Evolutionary conservation across 1,284 basidiomycete genomes (phyloP).

Genomic region (Papiliotrema flavescens): DNA sequence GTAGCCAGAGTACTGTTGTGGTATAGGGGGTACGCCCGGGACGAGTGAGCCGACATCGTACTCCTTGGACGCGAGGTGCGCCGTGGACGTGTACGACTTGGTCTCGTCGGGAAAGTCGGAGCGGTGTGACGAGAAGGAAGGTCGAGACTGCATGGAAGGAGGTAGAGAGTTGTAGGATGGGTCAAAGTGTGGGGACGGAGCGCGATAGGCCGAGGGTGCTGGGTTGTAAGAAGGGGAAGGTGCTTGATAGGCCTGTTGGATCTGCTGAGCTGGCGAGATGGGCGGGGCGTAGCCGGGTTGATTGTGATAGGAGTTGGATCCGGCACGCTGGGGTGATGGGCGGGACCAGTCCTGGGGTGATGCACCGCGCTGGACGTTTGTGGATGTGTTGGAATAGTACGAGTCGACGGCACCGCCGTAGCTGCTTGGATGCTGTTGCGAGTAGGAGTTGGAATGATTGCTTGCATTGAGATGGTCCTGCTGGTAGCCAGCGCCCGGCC

Average conservation of each 20-base stretch:
- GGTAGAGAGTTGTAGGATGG: neutral
- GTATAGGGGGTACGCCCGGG: slow-evolving; percentile 14
- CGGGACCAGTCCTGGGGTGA: slow-evolving; percentile 9
- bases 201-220: neutral
- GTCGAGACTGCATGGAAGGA: slow-evolving; percentile 15
- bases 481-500: neutral
- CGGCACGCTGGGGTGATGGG: neutral
- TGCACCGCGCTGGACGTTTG: slow-evolving; percentile 12
- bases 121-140: slow-evolving; percentile 23
- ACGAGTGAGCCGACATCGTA: slow-evolving; percentile 36
- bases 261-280: slow-evolving; percentile 2
- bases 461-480: neutral
- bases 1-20: slow-evolving; percentile 5
- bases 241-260: slow-evolving; percentile 5
- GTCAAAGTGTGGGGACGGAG: neutral
- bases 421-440: slow-evolving; percentile 5
- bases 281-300: too few species aligned
- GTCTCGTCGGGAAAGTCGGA: slow-evolving; percentile 33
- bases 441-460: slow-evolving; percentile 5
- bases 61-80: slow-evolving; percentile 31
- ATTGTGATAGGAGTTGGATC: slow-evolving; percentile 4
- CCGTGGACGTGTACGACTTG: slow-evolving; percentile 38
- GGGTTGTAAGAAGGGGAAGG: neutral
- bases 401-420: slow-evolving; percentile 15
- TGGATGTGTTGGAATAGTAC: slow-evolving; percentile 13